Evolutionary conservation across 1,284 basidiomycete species (phyloP), one percentile per base, ranked within the genome.

Genomic region (Somion occarium): DNA sequence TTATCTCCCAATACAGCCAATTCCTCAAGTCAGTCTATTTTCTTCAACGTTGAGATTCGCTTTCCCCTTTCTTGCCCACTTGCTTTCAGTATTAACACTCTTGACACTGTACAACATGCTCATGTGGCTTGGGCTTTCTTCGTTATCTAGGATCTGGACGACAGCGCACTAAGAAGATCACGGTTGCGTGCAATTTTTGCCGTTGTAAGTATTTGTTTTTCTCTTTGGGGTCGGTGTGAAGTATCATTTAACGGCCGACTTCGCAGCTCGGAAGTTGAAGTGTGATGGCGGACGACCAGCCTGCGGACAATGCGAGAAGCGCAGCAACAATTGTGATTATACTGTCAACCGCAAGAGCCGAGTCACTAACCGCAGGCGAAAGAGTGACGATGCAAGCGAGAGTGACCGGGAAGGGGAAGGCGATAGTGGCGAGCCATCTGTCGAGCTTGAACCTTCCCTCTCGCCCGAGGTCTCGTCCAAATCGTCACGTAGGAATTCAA

Each of bases 131-230:
- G 39, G 5, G 13, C 5, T 41, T 53, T 38, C 30, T 34, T 34
- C 30, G 30, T 34, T 34, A 34, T 53, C 49, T 57, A 75, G 61
- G 83, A 78, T 64, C 64, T n/a, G 65, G 64, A 54, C 64, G 66
- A 59, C 75, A 77, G 57, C 76, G 85, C 49, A 76, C 80, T 43
- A 88, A 88, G 73, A 90, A 90, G 69, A 90, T 89, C 51, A 88
- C 84, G 18, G 86, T 90, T 46, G 87, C 87, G 45, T 91, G 87
- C 72, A 89, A 90, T 66, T 91, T 91, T 67, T 91, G 87, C 70
- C 83, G 87, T 56, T 90, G 87, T 90, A 65, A 71, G 86, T 74
- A 24, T 48, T 13, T 46, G 22, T 25, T 25, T 11, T 27, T 38
- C 25, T 23, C 23, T 25, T 26, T 18, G n/a, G 13, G 4, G 24